These are phyloP conservation scores for Penicillium glabrum DNA, from an alignment of 2,329 filamentous ascomycete species.

Conservation along the genomic window DNA sequence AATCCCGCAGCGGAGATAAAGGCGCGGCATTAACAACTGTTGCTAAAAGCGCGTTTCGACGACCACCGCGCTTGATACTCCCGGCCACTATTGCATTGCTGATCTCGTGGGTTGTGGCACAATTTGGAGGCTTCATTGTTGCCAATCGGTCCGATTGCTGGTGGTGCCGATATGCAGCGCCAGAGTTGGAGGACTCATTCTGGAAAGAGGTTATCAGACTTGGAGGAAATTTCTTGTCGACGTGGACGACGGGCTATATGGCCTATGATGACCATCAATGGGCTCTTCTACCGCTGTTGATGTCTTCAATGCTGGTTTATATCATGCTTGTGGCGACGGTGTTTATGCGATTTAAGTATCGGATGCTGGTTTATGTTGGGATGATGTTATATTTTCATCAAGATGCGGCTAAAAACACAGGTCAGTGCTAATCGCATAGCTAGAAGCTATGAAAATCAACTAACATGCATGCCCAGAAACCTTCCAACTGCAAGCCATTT, in stretches of 20 bases:
- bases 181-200: constrained; percentile 45
- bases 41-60: constrained; percentile 55
- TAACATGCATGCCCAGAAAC: constrained; percentile 43
- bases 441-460: background rate
- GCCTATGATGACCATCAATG: constrained; percentile 57
- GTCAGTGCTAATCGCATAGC: constrained; percentile 30
- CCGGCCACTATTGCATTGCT: constrained; percentile 54
- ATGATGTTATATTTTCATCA: constrained; percentile 53
- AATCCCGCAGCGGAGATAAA: constrained; percentile 48
- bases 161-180: constrained; percentile 54
- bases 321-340: constrained; percentile 46
- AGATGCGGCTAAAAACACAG: constrained; percentile 46
- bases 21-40: constrained; percentile 48
- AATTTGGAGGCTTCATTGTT: constrained; percentile 50
- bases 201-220: constrained; percentile 47
- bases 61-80: constrained; percentile 53
- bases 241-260: constrained; percentile 54
- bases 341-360: constrained; percentile 49
- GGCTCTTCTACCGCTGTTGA: constrained; percentile 52
- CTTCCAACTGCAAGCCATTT: constrained; percentile 54
- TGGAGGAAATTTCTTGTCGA: constrained; percentile 47
- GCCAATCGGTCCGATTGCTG: constrained; percentile 50
- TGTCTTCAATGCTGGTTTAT: constrained; percentile 54
- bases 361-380: constrained; percentile 47
- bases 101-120: constrained; percentile 52